Evolutionary conservation across 331 rosid genomes (phyloP).

Genomic region (Acacia concinna): DNA sequence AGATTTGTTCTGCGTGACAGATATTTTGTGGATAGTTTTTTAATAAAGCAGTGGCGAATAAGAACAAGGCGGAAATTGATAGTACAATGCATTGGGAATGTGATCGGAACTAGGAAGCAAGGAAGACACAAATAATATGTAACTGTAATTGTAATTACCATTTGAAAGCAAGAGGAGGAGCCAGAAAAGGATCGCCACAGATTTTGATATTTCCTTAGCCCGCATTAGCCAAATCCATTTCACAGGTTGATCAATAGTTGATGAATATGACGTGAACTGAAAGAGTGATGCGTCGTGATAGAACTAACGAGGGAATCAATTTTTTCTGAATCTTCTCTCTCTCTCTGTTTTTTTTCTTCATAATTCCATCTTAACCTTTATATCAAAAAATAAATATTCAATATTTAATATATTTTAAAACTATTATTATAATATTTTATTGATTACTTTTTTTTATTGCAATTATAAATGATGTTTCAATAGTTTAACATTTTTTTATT

Average conservation of each 20-base stretch:
- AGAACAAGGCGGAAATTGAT: constrained; percentile 11
- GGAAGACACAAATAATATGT: background rate
- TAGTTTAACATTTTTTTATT: no score
- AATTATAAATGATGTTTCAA: no score
- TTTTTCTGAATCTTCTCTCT: no score
- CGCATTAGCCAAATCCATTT: background rate
- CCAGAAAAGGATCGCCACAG: background rate
- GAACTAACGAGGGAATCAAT: background rate
- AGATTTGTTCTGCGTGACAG: constrained; percentile 40
- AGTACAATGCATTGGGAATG: background rate
- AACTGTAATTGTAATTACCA: constrained; percentile 2
- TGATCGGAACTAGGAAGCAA: constrained; percentile 8
- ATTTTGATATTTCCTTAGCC: background rate
- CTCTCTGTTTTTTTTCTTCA: no score
- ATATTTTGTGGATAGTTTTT: constrained; percentile 10
- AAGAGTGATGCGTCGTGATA: background rate
- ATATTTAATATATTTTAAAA: no score
- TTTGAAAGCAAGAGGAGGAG: background rate
- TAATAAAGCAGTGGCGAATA: constrained; percentile 8
- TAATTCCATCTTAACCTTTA: no score
- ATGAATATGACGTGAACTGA: background rate
- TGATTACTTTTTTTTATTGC: no score
- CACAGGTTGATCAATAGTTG: constrained; percentile 1
- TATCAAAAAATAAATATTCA: no score
- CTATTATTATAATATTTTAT: no score